Conservation (phyloP, 441 rosid genomes). For the Syzygium malaccense region DNA sequence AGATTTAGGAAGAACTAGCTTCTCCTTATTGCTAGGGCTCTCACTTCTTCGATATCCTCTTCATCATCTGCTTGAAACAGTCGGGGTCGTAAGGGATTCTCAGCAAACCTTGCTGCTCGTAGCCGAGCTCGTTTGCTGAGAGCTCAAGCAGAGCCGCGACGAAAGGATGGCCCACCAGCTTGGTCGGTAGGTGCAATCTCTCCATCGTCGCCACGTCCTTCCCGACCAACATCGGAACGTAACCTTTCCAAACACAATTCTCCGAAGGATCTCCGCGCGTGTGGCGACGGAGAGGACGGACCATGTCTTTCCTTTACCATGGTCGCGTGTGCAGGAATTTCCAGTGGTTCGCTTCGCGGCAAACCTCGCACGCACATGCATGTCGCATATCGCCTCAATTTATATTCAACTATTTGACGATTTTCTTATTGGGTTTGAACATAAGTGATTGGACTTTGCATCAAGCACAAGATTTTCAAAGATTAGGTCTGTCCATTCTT, state of each 20-base stretch:
- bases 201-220: not conserved
- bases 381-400: not conserved
- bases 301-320: not conserved
- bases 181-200: conserved; percentile 14
- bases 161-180: conserved; percentile 10
- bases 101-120: conserved; percentile 9
- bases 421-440: not conserved
- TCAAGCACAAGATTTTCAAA: not conserved
- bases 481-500: not conserved
- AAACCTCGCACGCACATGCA: not conserved
- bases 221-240: conserved; percentile 19
- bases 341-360: not conserved
- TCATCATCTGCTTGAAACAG: conserved; percentile 3
- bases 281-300: not conserved
- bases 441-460: not conserved
- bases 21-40: not conserved
- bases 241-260: conserved; percentile 8
- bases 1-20: not conserved
- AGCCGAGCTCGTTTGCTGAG: conserved; percentile 13
- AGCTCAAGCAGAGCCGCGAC: conserved; percentile 10
- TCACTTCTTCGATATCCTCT: not conserved
- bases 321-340: not conserved
- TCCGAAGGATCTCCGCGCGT: not conserved
- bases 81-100: conserved; percentile 12
- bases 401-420: not conserved